Base-by-base conservation (phyloP, 2,329 filamentous ascomycete species). In the Xylariaceae sp. region DNA sequence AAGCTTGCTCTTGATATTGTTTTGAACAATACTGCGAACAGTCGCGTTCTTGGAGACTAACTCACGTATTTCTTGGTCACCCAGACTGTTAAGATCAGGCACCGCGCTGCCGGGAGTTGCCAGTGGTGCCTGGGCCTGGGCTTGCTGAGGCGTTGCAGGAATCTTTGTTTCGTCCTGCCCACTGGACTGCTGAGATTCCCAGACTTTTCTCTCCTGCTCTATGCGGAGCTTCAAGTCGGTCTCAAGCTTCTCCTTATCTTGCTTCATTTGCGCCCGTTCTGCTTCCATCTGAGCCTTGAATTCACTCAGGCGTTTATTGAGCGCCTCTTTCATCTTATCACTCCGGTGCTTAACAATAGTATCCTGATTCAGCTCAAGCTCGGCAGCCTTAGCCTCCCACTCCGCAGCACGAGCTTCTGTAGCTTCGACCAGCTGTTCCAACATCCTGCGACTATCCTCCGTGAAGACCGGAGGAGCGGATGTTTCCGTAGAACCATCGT, bases 261-360 rank as follows among this genome's bases (percentile, higher is more conserved):
- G 86, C 66, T 87, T 83, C 42, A 87, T 66, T 67, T 83, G 82
- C 60, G 80, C 78, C 68, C 83, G 83, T 57, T 80, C 76, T 37
- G 78, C 73, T 59, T 78, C 78, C 51, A 76, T 78, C 49, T 70
- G 64, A 3, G 65, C 35, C 64, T 80, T 82, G 50, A 86, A 82
- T 66, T 90, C 90, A 58, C 79, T 83, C 13, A 96, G 78, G 70
- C 88, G 90, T 70, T 84, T 86, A 67, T 86, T 88, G 53, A 90
- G 75, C 1, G 82, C 75, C 18, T 82, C 79, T 68, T 86, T 88
- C 87, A 90, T 88, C 70, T 82, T 83, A 49, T 89, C 84, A 1
- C 85, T 86, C 50, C 86, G 81, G 55, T 81, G 77, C 67, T 88
- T 88, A 60, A 89, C 78, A 9, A 81, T 85, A 42, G 74, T 76